A percentile compares a stretch with the other conserved stretches of the same genome.
phyloP scores from a whole-genome alignment of 139 green algal genomes.

The Chlorella sp. region DNA sequence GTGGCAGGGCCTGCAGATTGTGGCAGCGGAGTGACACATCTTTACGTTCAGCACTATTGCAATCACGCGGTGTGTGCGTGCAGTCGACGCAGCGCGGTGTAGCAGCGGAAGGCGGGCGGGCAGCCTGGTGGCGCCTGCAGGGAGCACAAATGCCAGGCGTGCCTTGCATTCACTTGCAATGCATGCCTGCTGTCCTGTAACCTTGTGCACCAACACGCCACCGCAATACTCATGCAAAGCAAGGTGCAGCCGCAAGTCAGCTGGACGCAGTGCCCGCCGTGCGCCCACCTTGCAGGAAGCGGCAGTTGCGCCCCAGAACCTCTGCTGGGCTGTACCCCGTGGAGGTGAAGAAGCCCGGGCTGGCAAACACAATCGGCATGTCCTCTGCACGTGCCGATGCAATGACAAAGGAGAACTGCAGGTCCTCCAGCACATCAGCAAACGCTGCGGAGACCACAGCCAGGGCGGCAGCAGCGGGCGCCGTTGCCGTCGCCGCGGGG shows the following conservation, averaged over 20 bases:
- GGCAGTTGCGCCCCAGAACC: slow-evolving; percentile 73
- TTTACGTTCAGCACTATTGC: too few species aligned
- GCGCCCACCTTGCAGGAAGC: slow-evolving; percentile 68
- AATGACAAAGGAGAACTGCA: slow-evolving; percentile 41
- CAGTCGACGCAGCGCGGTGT: background rate
- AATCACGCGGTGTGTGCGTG: background rate
- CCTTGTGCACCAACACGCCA: too few species aligned
- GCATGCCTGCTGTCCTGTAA: background rate
- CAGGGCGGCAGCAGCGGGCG: background rate
- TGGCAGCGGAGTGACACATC: background rate
- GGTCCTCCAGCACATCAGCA: background rate
- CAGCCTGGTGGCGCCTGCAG: too few species aligned
- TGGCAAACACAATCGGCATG: slow-evolving; percentile 68
- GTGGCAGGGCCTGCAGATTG: slow-evolving; percentile 35
- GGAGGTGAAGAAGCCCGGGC: slow-evolving; percentile 60
- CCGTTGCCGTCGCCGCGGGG: too few species aligned
- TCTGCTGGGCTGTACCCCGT: slow-evolving; percentile 68
- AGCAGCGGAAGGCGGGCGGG: background rate
- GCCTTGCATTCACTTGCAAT: background rate
- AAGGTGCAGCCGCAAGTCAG: too few species aligned
- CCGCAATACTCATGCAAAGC: too few species aligned
- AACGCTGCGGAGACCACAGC: slow-evolving; percentile 15
- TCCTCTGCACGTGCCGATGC: slow-evolving; percentile 45
- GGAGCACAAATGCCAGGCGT: too few species aligned
- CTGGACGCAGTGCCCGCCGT: background rate